These are phyloP conservation scores for Cubamyces lactineus DNA, from an alignment of 768 basidiomycete genomes.

Conservation along the genomic window DNA sequence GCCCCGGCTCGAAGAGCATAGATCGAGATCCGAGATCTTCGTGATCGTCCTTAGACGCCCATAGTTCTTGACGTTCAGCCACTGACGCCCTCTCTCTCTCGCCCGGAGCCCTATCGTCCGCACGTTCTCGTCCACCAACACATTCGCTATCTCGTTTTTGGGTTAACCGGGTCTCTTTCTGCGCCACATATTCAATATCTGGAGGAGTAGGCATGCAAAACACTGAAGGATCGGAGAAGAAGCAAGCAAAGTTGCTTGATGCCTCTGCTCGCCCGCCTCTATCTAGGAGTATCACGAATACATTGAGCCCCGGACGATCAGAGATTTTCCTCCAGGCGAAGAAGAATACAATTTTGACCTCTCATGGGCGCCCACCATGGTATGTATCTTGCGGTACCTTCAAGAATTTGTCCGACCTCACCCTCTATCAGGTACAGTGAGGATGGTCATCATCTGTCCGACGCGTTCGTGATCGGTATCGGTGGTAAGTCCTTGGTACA, in stretches of 20 bases:
- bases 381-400: conserved; percentile 33
- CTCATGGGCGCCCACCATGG: conserved; percentile 88
- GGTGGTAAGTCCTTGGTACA: conserved; percentile 58
- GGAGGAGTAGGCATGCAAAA: conserved; percentile 3
- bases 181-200: background rate
- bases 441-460: conserved; percentile 66
- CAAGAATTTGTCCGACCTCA: conserved; percentile 7
- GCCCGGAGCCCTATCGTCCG: too few relatives aligned
- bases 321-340: conserved; percentile 38
- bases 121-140: background rate
- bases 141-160: background rate
- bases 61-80: conserved; percentile 4
- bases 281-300: conserved; percentile 12
- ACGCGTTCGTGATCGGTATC: conserved; percentile 85
- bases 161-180: background rate
- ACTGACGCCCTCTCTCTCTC: background rate
- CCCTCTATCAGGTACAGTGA: conserved; percentile 66
- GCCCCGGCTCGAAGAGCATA: background rate
- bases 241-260: conserved; percentile 13
- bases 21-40: conserved; percentile 17
- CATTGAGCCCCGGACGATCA: conserved; percentile 8
- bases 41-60: conserved; percentile 8
- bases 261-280: conserved; percentile 9
- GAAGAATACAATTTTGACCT: conserved; percentile 79
- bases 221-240: background rate